Percentiles rank a stretch among this genome's conserved stretches.
phyloP scores from a whole-genome alignment of 441 rosid genomes.

The Bocquillonia castaneifolia region DNA sequence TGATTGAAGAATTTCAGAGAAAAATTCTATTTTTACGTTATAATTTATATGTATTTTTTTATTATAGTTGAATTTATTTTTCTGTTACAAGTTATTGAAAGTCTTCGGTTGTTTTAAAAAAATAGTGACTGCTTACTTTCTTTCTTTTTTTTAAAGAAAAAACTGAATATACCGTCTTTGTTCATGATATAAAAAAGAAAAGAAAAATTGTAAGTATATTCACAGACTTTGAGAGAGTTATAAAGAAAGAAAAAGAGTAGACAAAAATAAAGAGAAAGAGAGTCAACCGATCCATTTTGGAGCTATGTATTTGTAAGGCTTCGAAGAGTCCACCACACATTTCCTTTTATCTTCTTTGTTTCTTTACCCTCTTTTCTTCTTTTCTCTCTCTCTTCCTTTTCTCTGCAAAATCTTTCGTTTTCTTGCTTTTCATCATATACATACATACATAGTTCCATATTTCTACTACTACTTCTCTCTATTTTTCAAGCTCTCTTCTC shows the following conservation, averaged over 20 bases:
- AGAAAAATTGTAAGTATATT: neutral
- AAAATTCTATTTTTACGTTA: too few relatives aligned
- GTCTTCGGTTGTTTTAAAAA: too few relatives aligned
- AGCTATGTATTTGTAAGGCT: constrained; percentile 59
- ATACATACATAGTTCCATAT: too few relatives aligned
- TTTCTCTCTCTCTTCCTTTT: neutral
- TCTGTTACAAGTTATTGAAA: too few relatives aligned
- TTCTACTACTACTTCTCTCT: too few relatives aligned
- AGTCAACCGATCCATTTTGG: constrained; percentile 68
- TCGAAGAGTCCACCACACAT: constrained; percentile 72
- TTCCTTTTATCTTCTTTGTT: constrained; percentile 34
- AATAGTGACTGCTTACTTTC: constrained; percentile 1
- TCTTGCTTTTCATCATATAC: constrained; percentile 5
- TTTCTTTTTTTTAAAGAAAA: neutral
- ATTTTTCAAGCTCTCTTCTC: neutral
- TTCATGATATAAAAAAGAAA: neutral
- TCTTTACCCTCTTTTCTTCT: neutral
- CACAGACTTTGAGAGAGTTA: constrained; percentile 24
- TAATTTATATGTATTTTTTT: too few relatives aligned
- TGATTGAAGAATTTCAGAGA: too few relatives aligned
- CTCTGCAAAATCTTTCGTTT: constrained; percentile 16
- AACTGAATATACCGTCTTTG: neutral
- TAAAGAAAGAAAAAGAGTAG: constrained; percentile 37
- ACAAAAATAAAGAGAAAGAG: constrained; percentile 20
- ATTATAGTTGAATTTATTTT: too few relatives aligned